A percentile compares a stretch with the other conserved stretches of the same genome.
phyloP scores from a whole-genome alignment of 495 filamentous ascomycete species.

The Annulohypoxylon moriforme region DNA sequence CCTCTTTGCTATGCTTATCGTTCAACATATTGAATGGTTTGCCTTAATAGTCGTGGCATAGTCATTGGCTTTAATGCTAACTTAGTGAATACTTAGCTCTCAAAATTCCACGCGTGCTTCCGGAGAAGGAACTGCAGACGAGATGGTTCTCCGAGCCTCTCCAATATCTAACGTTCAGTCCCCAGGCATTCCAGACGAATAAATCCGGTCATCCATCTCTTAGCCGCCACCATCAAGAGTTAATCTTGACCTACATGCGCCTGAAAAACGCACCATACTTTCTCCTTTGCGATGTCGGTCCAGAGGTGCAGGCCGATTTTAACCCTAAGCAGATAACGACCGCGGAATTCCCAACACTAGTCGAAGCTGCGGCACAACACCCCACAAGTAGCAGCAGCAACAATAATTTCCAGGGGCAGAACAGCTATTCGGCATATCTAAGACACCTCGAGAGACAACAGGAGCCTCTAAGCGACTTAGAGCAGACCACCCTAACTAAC shows the following conservation, averaged over 20 bases:
- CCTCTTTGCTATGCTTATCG: background rate
- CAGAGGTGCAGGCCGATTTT: conserved; percentile 52
- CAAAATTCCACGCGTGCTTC: conserved; percentile 80
- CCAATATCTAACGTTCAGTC: conserved; percentile 77
- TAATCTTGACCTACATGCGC: conserved; percentile 86
- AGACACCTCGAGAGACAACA: conserved; percentile 86
- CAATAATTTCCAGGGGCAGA: conserved; percentile 44
- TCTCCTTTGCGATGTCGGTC: conserved; percentile 80
- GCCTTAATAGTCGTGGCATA: background rate
- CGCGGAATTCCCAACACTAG: conserved; percentile 72
- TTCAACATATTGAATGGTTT: too few relatives aligned
- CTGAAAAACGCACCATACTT: conserved; percentile 83
- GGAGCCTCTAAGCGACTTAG: conserved; percentile 65
- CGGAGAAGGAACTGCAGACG: conserved; percentile 75
- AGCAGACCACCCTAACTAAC: conserved; percentile 53
- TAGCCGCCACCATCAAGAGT: conserved; percentile 79
- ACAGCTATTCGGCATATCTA: conserved; percentile 80
- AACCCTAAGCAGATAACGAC: conserved; percentile 48
- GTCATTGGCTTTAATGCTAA: conserved; percentile 9
- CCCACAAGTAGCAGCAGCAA: conserved; percentile 45
- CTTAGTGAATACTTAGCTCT: conserved; percentile 65
- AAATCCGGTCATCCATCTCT: conserved; percentile 83
- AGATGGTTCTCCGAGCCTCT: conserved; percentile 97
- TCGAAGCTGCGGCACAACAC: conserved; percentile 64
- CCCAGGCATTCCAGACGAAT: conserved; percentile 78